Evolutionary conservation across 495 filamentous ascomycete species (phyloP).

Genomic region (Hypoxylon fragiforme): DNA sequence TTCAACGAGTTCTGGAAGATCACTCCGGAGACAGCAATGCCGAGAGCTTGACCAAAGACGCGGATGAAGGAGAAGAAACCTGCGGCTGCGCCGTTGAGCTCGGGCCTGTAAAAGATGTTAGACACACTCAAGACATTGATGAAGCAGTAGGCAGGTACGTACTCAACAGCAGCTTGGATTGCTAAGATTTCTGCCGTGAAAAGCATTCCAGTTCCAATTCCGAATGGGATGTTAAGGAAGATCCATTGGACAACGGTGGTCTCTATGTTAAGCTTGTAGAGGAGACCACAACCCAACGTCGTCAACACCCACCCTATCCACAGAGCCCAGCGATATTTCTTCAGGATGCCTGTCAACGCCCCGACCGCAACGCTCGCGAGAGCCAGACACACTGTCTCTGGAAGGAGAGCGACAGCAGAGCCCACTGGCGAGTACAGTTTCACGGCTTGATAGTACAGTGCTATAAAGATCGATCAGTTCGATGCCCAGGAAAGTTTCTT

Average conservation of each 20-base stretch:
- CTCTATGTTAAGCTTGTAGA: conserved; percentile 48
- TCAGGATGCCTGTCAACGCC: conserved; percentile 45
- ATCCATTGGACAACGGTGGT: conserved; percentile 55
- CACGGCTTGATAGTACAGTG: conserved; percentile 66
- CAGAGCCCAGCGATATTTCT: conserved; percentile 54
- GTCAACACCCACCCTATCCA: conserved; percentile 56
- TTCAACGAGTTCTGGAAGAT: not conserved
- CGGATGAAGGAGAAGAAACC: not conserved
- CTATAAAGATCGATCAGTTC: not conserved
- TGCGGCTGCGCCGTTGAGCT: conserved; percentile 1
- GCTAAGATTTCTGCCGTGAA: conserved; percentile 52
- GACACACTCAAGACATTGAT: too few species aligned
- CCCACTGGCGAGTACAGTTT: conserved; percentile 57
- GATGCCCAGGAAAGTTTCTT: too few species aligned
- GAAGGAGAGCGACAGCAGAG: conserved; percentile 61
- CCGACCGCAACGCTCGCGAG: conserved; percentile 48
- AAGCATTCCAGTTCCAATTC: conserved; percentile 57
- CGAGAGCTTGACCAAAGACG: not conserved
- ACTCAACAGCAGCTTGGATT: conserved; percentile 46
- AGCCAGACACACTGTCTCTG: conserved; percentile 55
- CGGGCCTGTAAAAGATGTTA: conserved; percentile 10
- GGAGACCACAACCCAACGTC: conserved; percentile 48
- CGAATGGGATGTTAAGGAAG: conserved; percentile 54
- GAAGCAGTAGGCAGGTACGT: not conserved
- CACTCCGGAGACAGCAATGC: not conserved